A percentile compares a stretch with the other conserved stretches of the same genome.
Conservation (phyloP, 805 yeast species). For the Cyberlindnera maritima region DNA sequence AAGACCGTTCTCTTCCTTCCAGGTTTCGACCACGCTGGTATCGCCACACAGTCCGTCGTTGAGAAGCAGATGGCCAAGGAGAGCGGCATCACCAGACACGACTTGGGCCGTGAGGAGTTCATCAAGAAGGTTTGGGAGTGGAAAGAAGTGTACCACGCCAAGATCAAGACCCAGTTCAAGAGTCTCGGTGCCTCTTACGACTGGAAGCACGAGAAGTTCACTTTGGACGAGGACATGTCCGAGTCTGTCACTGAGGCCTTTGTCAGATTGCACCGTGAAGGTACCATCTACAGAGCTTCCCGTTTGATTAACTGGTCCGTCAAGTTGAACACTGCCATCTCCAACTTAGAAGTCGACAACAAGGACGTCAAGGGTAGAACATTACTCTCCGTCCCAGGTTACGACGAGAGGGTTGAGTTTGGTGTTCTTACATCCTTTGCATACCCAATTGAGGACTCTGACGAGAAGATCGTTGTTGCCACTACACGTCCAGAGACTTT, state of each 20-base stretch:
- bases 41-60: slow-evolving; percentile 97
- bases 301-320: slow-evolving; percentile 97
- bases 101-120: slow-evolving; percentile 89
- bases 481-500: slow-evolving; percentile 99
- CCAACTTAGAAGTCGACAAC: slow-evolving; percentile 94
- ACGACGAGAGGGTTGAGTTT: slow-evolving; percentile 86
- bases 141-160: slow-evolving; percentile 90
- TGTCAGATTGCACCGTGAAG: slow-evolving; percentile 89
- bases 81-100: slow-evolving; percentile 89
- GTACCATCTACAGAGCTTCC: slow-evolving; percentile 89
- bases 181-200: slow-evolving; percentile 95
- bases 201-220: slow-evolving; percentile 93
- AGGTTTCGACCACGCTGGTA: slow-evolving; percentile 99
- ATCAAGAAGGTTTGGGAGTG: slow-evolving; percentile 93
- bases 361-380: slow-evolving; percentile 85
- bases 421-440: slow-evolving; percentile 97
- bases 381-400: slow-evolving; percentile 79
- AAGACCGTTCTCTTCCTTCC: slow-evolving; percentile 90
- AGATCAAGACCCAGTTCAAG: slow-evolving; percentile 80
- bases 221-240: slow-evolving; percentile 75
- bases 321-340: slow-evolving; percentile 88
- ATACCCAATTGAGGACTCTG: slow-evolving; percentile 80
- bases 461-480: slow-evolving; percentile 87
- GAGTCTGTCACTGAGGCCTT: slow-evolving; percentile 89
- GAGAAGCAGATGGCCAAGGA: slow-evolving; percentile 80